A percentile compares a stretch with the other conserved stretches of the same genome.
These are phyloP conservation scores for Zygoascus biomembranicola DNA, from an alignment of 805 yeast genomes.

Conservation along the genomic window DNA sequence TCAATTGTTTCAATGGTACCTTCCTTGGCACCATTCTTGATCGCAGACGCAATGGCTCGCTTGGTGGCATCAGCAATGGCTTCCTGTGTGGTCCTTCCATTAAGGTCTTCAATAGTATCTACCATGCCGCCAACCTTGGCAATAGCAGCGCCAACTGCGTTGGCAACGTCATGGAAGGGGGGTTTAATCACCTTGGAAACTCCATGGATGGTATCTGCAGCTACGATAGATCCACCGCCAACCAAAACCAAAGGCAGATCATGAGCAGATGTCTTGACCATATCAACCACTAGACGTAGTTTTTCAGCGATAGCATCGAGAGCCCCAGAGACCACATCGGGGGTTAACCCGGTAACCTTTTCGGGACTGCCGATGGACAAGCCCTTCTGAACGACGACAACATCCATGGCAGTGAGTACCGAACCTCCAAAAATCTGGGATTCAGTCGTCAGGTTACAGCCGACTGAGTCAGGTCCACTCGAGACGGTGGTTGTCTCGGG, in stretches of 20 bases:
- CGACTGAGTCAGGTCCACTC: slow-evolving; percentile 42
- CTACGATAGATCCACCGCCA: slow-evolving; percentile 44
- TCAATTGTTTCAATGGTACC: slow-evolving; percentile 23
- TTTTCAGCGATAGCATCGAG: slow-evolving; percentile 43
- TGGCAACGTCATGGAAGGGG: slow-evolving; percentile 36
- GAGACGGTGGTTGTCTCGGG: not conserved
- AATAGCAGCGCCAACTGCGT: slow-evolving; percentile 45
- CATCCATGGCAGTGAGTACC: slow-evolving; percentile 33
- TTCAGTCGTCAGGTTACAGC: slow-evolving; percentile 31
- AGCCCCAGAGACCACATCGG: slow-evolving; percentile 33
- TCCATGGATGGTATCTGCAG: slow-evolving; percentile 33
- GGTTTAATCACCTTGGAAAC: slow-evolving; percentile 37
- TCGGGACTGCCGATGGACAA: slow-evolving; percentile 1
- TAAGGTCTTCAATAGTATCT: slow-evolving; percentile 11
- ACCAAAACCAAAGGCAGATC: slow-evolving; percentile 38
- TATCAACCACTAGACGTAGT: slow-evolving; percentile 28
- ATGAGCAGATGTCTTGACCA: slow-evolving; percentile 36
- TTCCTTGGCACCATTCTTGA: slow-evolving; percentile 23
- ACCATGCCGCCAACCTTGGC: slow-evolving; percentile 34
- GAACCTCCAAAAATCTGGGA: slow-evolving; percentile 38
- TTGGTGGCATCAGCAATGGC: slow-evolving; percentile 16
- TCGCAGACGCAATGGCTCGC: slow-evolving; percentile 18
- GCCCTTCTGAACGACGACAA: slow-evolving; percentile 9
- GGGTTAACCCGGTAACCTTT: slow-evolving; percentile 17
- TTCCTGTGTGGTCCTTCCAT: slow-evolving; percentile 12